A percentile compares a stretch with the other conserved stretches of the same genome.
Conservation (phyloP, 2,329 filamentous ascomycete genomes). For the Pseudocercospora ulei region DNA sequence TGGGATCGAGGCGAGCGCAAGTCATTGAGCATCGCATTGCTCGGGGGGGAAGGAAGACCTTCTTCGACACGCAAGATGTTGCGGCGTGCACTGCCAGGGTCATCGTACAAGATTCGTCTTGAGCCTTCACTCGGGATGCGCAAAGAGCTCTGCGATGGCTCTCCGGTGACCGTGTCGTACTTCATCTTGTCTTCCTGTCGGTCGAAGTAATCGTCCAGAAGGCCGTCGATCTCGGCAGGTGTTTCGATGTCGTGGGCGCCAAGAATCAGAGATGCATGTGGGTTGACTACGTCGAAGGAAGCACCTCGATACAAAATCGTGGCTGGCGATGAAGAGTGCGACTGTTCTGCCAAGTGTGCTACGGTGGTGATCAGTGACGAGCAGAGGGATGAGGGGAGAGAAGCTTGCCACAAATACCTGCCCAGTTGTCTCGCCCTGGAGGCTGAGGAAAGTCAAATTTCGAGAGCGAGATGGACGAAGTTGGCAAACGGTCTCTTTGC, state of each 20-base stretch:
- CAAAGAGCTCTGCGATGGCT: conserved; percentile 18
- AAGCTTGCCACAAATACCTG: conserved; percentile 27
- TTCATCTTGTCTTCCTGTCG: conserved; percentile 14
- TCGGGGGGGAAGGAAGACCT: conserved; percentile 10
- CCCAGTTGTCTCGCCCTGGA: conserved; percentile 26
- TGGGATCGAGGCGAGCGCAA: conserved; percentile 8
- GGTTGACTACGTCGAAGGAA: conserved; percentile 33
- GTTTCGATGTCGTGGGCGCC: conserved; percentile 28
- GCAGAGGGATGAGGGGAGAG: not conserved
- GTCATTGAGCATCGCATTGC: conserved; percentile 12
- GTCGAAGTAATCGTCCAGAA: conserved; percentile 31
- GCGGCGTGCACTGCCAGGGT: conserved; percentile 26
- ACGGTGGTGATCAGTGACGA: conserved; percentile 13
- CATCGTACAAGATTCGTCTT: conserved; percentile 25
- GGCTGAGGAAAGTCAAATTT: conserved; percentile 29
- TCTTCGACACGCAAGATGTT: conserved; percentile 26
- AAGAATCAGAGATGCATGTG: conserved; percentile 31
- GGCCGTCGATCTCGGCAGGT: conserved; percentile 31
- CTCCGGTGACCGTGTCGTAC: conserved; percentile 14
- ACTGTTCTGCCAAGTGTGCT: conserved; percentile 20
- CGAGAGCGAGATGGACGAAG: conserved; percentile 26
- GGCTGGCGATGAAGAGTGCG: conserved; percentile 23
- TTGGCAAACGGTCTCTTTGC: conserved; percentile 2
- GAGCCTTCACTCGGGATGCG: conserved; percentile 18
- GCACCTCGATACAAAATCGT: conserved; percentile 31